Evolutionary conservation across 495 filamentous ascomycete species (phyloP).

Genomic region (Pyrenula massariospora): DNA sequence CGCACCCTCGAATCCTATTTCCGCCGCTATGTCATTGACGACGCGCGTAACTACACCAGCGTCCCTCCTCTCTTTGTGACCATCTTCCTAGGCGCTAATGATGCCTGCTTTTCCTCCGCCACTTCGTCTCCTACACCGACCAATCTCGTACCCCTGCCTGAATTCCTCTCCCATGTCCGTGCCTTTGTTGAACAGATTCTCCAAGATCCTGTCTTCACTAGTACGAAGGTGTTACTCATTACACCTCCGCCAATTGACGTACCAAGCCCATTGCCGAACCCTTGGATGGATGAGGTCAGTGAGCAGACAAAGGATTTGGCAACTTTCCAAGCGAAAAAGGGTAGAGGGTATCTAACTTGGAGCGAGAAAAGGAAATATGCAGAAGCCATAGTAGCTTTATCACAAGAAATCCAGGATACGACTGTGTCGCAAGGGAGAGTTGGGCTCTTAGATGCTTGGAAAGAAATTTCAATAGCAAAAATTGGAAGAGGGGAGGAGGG

Average conservation of each 20-base stretch:
- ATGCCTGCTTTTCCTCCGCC: not conserved
- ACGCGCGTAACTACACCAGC: not conserved
- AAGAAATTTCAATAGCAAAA: not conserved
- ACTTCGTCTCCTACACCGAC: too few relatives aligned
- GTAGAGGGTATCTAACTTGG: not conserved
- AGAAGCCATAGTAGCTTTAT: not conserved
- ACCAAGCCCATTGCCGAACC: too few relatives aligned
- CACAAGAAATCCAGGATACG: not conserved
- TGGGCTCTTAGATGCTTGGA: not conserved
- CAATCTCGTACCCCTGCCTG: not conserved
- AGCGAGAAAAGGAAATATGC: not conserved
- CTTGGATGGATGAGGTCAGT: not conserved
- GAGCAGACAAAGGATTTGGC: not conserved
- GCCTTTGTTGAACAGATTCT: not conserved
- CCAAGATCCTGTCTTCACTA: not conserved
- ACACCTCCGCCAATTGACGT: not conserved
- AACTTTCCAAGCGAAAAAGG: too few relatives aligned
- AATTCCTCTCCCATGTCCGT: not conserved
- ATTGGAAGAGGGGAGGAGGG: not conserved
- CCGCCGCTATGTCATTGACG: not conserved
- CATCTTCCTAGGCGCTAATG: not conserved
- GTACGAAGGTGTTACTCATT: not conserved
- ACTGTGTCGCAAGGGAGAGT: not conserved
- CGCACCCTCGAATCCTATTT: not conserved
- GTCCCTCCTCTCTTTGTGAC: not conserved